Base-by-base conservation (phyloP, 257 asterid genomes). In the Pogostemon cablin region DNA sequence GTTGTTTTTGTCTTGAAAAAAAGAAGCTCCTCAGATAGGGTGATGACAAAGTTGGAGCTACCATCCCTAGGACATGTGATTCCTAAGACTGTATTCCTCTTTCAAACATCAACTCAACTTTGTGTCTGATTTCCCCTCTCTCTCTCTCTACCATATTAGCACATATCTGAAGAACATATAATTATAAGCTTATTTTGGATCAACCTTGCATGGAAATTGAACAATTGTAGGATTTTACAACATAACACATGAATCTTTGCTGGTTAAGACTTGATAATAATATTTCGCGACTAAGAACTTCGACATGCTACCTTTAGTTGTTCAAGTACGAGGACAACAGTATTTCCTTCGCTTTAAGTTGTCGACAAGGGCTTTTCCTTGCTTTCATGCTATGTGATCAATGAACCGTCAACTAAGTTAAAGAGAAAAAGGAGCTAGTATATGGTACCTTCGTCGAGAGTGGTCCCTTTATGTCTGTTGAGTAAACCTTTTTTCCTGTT, bases 401-500 rank as follows among this genome's bases (percentile, higher is more conserved):
- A 25, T 25, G 32, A 25, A 68, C 63, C 62, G 72, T 70, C 80
- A 64, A 72, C 62, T 39, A 46, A 72, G 69, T 9, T 20, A 69
- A 64, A 52, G 72, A 71, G 70, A 62, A 35, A 71, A 62, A 67
- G 62, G 50, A 57, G 67, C 20, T 6, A 4, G 42, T 6, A 3
- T 37, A 32, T 50, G 42, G 72, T 73, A 65, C 78, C 75, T 60
- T 70, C 67, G 67, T 73, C 44, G 64, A 73, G 9, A 67, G 77
- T 73, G 81, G 70, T 54, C 85, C 85, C 80, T 71, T 69, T 40
- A 62, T 60, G 78, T 68, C 62, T 63, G 46, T 52, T 9, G 49
- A 43, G 37, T 32, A 56, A 25, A 25, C 5, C 40, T 38, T 15
- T 65, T 50, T 74, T 6, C 53, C 44, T 53, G 8, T 44, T 46